Evolutionary conservation across 441 rosid species (phyloP), one percentile per base, ranked within the genome.

Genomic region (Isatis lusitanica): DNA sequence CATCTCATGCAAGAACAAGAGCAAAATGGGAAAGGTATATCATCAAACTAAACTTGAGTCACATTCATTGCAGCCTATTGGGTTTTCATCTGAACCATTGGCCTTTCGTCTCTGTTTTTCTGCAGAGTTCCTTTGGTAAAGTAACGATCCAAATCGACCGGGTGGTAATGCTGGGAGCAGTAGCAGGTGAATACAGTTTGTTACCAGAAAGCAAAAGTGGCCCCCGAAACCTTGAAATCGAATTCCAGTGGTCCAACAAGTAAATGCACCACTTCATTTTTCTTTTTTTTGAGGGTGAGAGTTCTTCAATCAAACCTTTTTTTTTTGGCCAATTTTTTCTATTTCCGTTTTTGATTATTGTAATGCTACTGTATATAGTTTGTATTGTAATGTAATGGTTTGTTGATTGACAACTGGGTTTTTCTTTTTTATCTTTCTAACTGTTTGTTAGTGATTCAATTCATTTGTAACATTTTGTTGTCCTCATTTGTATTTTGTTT

Each of bases 221-320:
- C 24, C 96, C 97, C 1, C 82, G 99, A 86, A 87, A 87, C 66
- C 80, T 96, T 84, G 98, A 91, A 83, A 96, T 96, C 10, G 98
- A 96, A 79, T 93, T 96, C 84, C 98, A 88, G 75, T 96, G 99
- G 97, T 92, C 98, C 57, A 93, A 93, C 90, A 91, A 95, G 84
- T 90, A 79, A 83, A 47, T 16, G 47, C 46, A 16, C 30, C 44
- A n/a, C 73, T 50, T 71, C 9, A 31, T 30, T 55, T 31, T 35
- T 6, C 11, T 30, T 42, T 6, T 18, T 51, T 43, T 38, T 9
- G 71, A 44, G 43, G 6, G 40, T n/a, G 58, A 52, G 42, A 40
- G 33, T 75, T 52, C 66, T 68, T 75, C 66, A 63, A 5, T 65
- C 47, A 46, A 57, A 40, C 38, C 26, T 44, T 48, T 1, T 1